Evolutionary conservation across 2,329 filamentous ascomycete species (phyloP).

Genomic region (Dendrostoma leiphaemia): DNA sequence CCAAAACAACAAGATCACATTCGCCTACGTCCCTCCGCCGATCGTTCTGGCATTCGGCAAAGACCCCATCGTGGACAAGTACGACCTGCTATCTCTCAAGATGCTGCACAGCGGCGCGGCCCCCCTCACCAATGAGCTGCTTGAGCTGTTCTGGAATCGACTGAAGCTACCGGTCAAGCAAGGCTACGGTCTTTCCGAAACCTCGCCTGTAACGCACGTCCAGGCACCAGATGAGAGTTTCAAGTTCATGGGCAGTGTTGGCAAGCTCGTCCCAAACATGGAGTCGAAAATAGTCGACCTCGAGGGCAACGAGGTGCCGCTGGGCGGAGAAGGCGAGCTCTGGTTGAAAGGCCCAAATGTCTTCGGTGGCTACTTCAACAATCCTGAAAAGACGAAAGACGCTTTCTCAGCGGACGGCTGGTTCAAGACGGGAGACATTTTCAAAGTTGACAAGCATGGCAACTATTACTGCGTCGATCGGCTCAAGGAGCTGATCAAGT

Average conservation of each 20-base stretch:
- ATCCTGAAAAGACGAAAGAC: constrained; percentile 66
- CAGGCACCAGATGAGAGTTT: constrained; percentile 76
- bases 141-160: constrained; percentile 70
- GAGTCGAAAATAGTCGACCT: constrained; percentile 76
- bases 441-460: constrained; percentile 71
- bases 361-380: constrained; percentile 76
- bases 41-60: constrained; percentile 80
- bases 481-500: constrained; percentile 66
- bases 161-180: constrained; percentile 83
- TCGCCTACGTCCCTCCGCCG: constrained; percentile 79
- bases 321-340: constrained; percentile 66
- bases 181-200: constrained; percentile 88
- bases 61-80: constrained; percentile 73
- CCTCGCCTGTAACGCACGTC: constrained; percentile 73
- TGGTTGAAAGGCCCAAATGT: constrained; percentile 79
- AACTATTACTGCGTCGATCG: constrained; percentile 92
- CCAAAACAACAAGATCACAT: constrained; percentile 72
- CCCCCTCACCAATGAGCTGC: constrained; percentile 77
- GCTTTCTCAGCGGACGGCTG: constrained; percentile 75
- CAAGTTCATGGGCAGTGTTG: constrained; percentile 73
- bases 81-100: constrained; percentile 74
- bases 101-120: constrained; percentile 89
- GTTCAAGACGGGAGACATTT: constrained; percentile 89
- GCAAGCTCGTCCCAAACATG: constrained; percentile 74
- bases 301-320: constrained; percentile 52